phyloP scores from a whole-genome alignment of 345 rosid species.

The Pugionium cornutum region DNA sequence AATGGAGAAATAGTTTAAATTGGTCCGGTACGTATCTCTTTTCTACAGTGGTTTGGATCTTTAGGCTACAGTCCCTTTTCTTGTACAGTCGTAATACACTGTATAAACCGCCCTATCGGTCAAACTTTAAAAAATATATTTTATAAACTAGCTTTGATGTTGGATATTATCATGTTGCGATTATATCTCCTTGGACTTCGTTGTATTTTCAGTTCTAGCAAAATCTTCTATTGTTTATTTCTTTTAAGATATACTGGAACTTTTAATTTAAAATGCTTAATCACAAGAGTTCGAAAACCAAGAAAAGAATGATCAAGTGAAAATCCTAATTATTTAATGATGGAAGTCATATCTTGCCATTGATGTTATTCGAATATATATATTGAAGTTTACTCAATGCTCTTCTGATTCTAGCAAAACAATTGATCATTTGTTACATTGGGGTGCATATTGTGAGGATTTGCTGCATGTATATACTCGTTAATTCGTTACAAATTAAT shows the following conservation, averaged over 20 bases:
- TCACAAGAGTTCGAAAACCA: background rate
- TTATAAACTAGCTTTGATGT: background rate
- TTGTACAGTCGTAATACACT: conserved; percentile 26
- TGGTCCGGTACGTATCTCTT: conserved; percentile 18
- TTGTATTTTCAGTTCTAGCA: background rate
- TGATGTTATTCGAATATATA: too few species aligned
- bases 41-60: conserved; percentile 13
- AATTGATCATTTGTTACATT: background rate
- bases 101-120: conserved; percentile 16
- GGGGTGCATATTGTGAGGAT: background rate
- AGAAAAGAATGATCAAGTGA: background rate
- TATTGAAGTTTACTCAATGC: too few species aligned
- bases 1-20: background rate
- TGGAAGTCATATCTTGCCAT: background rate
- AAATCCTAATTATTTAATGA: background rate
- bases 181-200: background rate
- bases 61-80: background rate
- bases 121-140: background rate
- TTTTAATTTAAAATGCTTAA: background rate
- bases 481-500: background rate
- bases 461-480: background rate
- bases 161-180: background rate
- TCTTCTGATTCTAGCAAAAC: too few species aligned
- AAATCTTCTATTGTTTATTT: background rate
- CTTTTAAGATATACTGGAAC: background rate